Conservation (phyloP, 1,139 yeast genomes). For the Lodderomyces elongisporus region DNA sequence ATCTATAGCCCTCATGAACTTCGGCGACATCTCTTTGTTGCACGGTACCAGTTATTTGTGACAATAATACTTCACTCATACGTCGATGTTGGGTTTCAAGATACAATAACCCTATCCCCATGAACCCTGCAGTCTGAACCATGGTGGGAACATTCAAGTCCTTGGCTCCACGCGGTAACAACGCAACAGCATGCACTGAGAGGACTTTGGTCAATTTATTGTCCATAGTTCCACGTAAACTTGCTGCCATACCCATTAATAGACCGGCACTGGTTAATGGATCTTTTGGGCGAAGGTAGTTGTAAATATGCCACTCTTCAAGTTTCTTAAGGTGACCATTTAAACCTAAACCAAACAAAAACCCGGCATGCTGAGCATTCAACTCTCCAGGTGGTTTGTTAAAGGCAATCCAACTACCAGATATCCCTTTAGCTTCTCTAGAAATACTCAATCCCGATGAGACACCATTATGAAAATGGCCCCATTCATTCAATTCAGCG, state of each 20-base stretch:
- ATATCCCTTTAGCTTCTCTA: slow-evolving; percentile 61
- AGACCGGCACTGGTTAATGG: slow-evolving; percentile 81
- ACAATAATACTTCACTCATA: slow-evolving; percentile 75
- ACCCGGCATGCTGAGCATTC: slow-evolving; percentile 89
- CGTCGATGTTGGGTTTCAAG: slow-evolving; percentile 75
- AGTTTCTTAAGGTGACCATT: slow-evolving; percentile 80
- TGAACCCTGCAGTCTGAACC: slow-evolving; percentile 88
- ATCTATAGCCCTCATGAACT: slow-evolving; percentile 75
- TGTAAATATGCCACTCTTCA: slow-evolving; percentile 97
- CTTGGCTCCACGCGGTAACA: slow-evolving; percentile 86
- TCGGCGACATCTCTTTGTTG: slow-evolving; percentile 52
- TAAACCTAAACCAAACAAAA: slow-evolving; percentile 84
- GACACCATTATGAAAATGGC: slow-evolving; percentile 88
- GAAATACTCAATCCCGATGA: slow-evolving; percentile 81
- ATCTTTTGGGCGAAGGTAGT: slow-evolving; percentile 88
- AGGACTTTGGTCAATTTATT: slow-evolving; percentile 82
- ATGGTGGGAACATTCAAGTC: slow-evolving; percentile 78
- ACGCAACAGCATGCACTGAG: slow-evolving; percentile 89
- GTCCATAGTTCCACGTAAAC: slow-evolving; percentile 80
- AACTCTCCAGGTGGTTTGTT: slow-evolving; percentile 71
- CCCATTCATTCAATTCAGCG: slow-evolving; percentile 64
- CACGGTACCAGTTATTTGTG: slow-evolving; percentile 58
- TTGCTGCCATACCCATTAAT: slow-evolving; percentile 89
- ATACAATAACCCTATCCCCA: slow-evolving; percentile 86
- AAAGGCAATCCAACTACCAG: slow-evolving; percentile 90